Percentiles rank a stretch among this genome's conserved stretches.
These are phyloP conservation scores for Sporothrix mexicana DNA, from an alignment of 2,329 filamentous ascomycete species.

Conservation along the genomic window DNA sequence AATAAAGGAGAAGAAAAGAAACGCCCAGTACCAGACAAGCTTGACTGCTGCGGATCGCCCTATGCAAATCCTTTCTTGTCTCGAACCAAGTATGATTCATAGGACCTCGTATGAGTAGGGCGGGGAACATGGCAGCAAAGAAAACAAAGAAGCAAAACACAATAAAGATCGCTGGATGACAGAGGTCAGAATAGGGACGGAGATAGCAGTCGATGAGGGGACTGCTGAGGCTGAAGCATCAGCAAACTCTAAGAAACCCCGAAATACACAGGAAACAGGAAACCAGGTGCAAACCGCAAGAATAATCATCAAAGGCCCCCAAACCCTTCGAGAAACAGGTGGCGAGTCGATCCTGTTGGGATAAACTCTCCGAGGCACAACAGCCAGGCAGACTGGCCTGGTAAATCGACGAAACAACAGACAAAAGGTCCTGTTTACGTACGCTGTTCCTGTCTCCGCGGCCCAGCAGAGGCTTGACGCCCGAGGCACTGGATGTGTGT, in stretches of 20 bases:
- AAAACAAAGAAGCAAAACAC: neutral
- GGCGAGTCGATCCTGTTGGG: neutral
- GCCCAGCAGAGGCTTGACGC: neutral
- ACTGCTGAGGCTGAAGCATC: neutral
- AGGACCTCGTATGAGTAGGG: conserved; percentile 19
- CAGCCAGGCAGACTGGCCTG: neutral
- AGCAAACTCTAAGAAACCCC: neutral
- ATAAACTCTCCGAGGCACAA: conserved; percentile 3
- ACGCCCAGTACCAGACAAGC: neutral
- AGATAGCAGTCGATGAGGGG: neutral
- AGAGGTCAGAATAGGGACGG: neutral
- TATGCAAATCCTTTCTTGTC: neutral
- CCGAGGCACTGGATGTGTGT: neutral
- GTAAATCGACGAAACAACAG: neutral
- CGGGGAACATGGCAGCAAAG: neutral
- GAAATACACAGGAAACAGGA: neutral
- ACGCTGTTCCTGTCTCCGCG: neutral
- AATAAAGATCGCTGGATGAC: too few relatives aligned
- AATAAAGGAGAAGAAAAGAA: neutral
- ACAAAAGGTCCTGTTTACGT: neutral
- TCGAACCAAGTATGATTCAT: neutral
- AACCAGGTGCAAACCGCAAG: neutral
- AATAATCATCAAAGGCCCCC: neutral
- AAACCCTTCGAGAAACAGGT: neutral
- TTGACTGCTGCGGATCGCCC: neutral